phyloP scores from a whole-genome alignment of 108 stramenopile species.

The Bacterosira constricta region DNA sequence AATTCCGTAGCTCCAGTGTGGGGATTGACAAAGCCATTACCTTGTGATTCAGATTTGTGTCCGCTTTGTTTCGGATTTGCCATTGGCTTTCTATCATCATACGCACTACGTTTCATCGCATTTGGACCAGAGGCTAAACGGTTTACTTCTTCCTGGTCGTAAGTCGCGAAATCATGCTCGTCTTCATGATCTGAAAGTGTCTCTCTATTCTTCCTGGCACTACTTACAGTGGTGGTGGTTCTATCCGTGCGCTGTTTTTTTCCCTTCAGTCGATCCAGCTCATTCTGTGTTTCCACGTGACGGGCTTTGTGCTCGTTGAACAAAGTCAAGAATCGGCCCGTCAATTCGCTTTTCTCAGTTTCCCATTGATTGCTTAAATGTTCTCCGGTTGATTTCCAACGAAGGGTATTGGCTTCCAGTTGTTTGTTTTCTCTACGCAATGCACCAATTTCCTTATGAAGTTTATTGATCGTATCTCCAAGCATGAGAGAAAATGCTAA shows the following conservation, averaged over 20 bases:
- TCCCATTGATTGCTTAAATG: slow-evolving; percentile 41
- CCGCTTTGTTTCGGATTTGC: neutral
- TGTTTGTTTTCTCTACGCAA: slow-evolving; percentile 40
- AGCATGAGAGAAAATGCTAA: slow-evolving; percentile 27
- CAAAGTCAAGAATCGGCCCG: slow-evolving; percentile 33
- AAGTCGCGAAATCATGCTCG: slow-evolving; percentile 40
- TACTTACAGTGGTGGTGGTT: neutral
- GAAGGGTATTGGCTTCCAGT: slow-evolving; percentile 19
- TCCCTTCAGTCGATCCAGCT: slow-evolving; percentile 29
- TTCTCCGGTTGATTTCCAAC: slow-evolving; percentile 37
- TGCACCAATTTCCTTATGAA: slow-evolving; percentile 49
- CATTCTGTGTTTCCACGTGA: slow-evolving; percentile 30
- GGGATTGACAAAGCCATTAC: slow-evolving; percentile 20
- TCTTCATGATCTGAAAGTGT: slow-evolving; percentile 37
- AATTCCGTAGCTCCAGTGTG: slow-evolving; percentile 22
- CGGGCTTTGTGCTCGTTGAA: slow-evolving; percentile 53
- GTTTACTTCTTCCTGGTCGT: slow-evolving; percentile 32
- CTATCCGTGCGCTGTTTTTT: neutral
- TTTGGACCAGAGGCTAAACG: slow-evolving; percentile 31
- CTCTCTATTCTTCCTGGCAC: slow-evolving; percentile 9
- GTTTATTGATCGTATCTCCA: slow-evolving; percentile 30
- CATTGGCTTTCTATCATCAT: neutral
- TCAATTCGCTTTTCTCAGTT: slow-evolving; percentile 48
- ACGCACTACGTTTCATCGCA: neutral
- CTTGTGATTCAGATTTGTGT: neutral